Evolutionary conservation across 179 eudicot genomes (phyloP), one percentile per base, ranked within the genome.

Genomic region (Heliamphora pulchella): DNA sequence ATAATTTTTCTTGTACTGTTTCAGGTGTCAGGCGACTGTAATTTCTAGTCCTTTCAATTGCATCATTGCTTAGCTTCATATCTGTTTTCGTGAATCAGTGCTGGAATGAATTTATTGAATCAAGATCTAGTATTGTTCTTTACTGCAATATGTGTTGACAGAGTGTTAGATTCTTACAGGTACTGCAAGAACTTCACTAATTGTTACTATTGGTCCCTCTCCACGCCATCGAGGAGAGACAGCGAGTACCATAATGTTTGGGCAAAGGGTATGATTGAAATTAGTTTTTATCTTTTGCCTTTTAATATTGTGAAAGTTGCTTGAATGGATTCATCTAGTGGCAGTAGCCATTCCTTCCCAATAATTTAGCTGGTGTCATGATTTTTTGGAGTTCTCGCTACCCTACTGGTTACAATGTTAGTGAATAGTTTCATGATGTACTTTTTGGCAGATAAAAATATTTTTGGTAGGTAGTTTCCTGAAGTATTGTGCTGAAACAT

Each of bases 221-320:
- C 95, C 95, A 63, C 97, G 97, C 75, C 98, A 95, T 78, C 91
- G 98, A 80, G 97, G 88, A 65, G 98, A 95, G 88, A 95, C 98
- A 79, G 81, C 96, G 8, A 95, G 98, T 86, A 94, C 98, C 80
- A 93, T 95, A 78, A 86, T 87, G 94, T 95, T 95, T 82, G 98
- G 98, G 71, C 98, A 95, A 82, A 90, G 98, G 87, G 99, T 96
- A 85, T 83, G 87, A 79, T 83, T 57, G 46, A 68, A 63, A 68
- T 61, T 51, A 55, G 46, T 81, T 48, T 48, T 50, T n/a, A 18
- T 62, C 41, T 48, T 18, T 65, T 2, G 43, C 41, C 11, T n/a
- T 22, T 46, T 31, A 9, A 18, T 51, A 20, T 31, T 51, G 47
- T 71, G 57, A 31, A 71, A 50, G 58, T 71, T 70, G 4, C 8